These are phyloP conservation scores for Plasmodium gonderi DNA, from an alignment of 169 alveolate species.

Conservation along the genomic window DNA sequence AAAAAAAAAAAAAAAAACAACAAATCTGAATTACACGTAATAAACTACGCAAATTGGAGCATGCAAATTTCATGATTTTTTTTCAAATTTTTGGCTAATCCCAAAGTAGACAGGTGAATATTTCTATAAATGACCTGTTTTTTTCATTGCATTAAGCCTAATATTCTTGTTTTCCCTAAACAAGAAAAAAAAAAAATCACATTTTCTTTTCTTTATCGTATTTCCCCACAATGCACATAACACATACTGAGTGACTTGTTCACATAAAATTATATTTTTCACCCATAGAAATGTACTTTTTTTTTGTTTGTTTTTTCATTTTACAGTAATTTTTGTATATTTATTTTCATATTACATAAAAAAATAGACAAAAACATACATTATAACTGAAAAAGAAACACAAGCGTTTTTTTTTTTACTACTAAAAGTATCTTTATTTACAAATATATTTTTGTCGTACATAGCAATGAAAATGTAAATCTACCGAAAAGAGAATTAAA, in stretches of 20 bases:
- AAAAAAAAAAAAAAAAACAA: neutral
- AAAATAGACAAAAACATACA: neutral
- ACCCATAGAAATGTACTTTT: neutral
- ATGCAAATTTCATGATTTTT: neutral
- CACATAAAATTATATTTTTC: too few species aligned
- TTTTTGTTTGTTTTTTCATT: neutral
- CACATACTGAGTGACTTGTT: too few species aligned
- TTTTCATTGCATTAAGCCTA: neutral
- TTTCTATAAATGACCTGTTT: neutral
- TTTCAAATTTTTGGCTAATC: neutral
- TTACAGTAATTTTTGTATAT: neutral
- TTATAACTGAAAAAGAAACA: neutral
- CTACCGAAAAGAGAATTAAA: neutral
- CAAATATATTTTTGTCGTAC: neutral
- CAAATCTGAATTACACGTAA: neutral
- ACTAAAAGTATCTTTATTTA: neutral
- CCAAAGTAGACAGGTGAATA: neutral
- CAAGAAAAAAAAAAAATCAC: neutral
- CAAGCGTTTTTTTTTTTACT: neutral
- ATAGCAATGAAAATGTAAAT: neutral
- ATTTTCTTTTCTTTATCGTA: neutral
- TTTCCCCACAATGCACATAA: too few species aligned
- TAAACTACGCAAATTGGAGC: neutral
- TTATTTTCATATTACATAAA: constrained; percentile 1
- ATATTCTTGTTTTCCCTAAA: neutral